Percentiles rank a stretch among this genome's conserved stretches.
Evolutionary conservation across 1,284 basidiomycete species (phyloP).

Genomic region (Stygiomarasmius scandens): DNA sequence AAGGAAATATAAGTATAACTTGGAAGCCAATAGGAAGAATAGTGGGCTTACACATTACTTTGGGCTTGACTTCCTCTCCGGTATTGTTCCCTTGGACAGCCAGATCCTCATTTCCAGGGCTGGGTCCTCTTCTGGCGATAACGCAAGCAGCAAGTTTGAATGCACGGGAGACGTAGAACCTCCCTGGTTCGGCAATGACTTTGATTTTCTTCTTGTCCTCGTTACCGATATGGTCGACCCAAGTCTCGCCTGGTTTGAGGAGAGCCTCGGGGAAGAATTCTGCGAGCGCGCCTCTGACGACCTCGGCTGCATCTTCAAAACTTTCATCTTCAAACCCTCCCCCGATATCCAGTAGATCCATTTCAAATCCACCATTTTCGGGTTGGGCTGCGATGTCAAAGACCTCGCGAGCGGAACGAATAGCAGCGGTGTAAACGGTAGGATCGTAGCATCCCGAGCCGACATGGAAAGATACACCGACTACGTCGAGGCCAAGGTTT

Average conservation of each 20-base stretch:
- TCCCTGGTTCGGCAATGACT: constrained; percentile 95
- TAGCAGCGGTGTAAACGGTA: constrained; percentile 87
- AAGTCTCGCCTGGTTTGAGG: background rate
- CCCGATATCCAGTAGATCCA: constrained; percentile 81
- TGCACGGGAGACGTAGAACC: constrained; percentile 92
- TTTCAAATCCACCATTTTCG: constrained; percentile 36
- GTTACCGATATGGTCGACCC: background rate
- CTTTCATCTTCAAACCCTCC: constrained; percentile 94
- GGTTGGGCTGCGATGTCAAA: constrained; percentile 80
- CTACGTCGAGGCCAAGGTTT: constrained; percentile 82
- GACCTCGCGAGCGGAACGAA: constrained; percentile 79
- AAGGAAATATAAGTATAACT: background rate
- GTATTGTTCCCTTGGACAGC: constrained; percentile 1
- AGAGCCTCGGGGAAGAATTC: constrained; percentile 79
- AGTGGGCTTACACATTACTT: constrained; percentile 79
- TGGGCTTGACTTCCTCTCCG: constrained; percentile 43
- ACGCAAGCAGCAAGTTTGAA: constrained; percentile 94
- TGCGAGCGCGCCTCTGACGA: constrained; percentile 76
- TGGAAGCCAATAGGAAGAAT: constrained; percentile 17
- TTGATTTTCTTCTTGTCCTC: constrained; percentile 45
- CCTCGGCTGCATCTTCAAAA: constrained; percentile 81
- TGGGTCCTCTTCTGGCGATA: constrained; percentile 82
- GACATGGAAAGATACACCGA: constrained; percentile 98
- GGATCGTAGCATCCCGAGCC: constrained; percentile 97
- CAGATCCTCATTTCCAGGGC: constrained; percentile 23